Conservation (phyloP, 257 asterid genomes). For the Nicotiana sylvestris region DNA sequence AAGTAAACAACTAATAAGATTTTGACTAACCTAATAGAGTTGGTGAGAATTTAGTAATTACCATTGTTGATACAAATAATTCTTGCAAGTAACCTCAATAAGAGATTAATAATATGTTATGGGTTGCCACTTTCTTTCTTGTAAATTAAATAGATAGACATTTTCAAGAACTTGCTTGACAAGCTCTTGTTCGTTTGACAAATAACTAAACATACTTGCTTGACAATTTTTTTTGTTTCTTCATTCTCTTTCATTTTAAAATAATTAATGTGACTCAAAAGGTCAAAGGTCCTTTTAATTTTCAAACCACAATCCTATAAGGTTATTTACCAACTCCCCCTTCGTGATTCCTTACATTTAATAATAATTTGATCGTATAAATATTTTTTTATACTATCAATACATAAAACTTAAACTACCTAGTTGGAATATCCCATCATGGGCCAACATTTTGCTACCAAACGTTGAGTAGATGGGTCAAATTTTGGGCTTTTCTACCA, state of each 20-base stretch:
- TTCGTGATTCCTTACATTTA: too few relatives aligned
- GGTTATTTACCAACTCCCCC: not conserved
- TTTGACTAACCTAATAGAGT: too few relatives aligned
- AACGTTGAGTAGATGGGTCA: not conserved
- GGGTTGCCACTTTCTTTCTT: not conserved
- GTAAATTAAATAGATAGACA: not conserved
- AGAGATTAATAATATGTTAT: not conserved
- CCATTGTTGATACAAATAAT: too few relatives aligned
- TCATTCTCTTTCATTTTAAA: not conserved
- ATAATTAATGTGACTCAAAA: not conserved
- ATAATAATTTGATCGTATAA: too few relatives aligned
- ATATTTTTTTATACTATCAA: too few relatives aligned
- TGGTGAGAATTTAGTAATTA: too few relatives aligned
- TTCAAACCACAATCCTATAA: not conserved
- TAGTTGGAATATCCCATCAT: not conserved
- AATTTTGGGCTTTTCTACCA: not conserved
- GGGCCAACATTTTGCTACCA: not conserved
- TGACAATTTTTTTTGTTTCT: not conserved
- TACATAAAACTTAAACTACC: not conserved
- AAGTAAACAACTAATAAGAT: too few relatives aligned
- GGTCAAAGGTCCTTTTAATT: not conserved
- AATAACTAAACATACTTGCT: not conserved
- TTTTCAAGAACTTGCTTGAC: slow-evolving; percentile 2
- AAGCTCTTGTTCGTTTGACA: not conserved
- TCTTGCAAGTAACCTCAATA: too few relatives aligned